These are phyloP conservation scores for Paspalum vaginatum DNA, from an alignment of 176 grass and related monocot species.

Conservation along the genomic window DNA sequence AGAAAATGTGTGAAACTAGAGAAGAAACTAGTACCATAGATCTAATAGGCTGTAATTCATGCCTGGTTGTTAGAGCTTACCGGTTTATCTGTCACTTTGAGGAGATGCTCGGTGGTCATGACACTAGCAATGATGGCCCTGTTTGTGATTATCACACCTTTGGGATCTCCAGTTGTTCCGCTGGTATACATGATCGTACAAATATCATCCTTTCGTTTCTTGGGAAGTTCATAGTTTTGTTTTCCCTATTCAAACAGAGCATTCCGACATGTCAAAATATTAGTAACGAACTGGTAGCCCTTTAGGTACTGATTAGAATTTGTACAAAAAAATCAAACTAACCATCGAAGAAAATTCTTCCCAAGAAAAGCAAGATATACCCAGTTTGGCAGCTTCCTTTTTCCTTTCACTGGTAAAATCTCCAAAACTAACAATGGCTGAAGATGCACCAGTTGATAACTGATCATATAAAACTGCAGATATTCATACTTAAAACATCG, in stretches of 20 bases:
- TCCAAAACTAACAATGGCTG: conserved; percentile 93
- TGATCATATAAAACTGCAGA: not conserved
- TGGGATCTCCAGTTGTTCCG: conserved; percentile 93
- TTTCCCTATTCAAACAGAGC: conserved; percentile 54
- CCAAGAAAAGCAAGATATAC: conserved; percentile 88
- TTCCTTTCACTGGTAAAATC: conserved; percentile 56
- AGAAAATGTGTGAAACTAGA: not conserved
- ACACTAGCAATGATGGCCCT: conserved; percentile 71
- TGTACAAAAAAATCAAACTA: not conserved
- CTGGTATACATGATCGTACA: conserved; percentile 99
- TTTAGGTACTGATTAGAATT: not conserved
- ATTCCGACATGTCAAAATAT: not conserved
- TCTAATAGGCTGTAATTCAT: not conserved
- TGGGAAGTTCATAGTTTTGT: conserved; percentile 39
- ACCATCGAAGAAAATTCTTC: conserved; percentile 79
- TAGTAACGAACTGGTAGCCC: not conserved
- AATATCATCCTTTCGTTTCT: conserved; percentile 68
- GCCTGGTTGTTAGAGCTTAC: conserved; percentile 35
- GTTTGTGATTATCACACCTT: conserved; percentile 91
- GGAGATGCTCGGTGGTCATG: conserved; percentile 75
- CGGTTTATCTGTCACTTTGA: conserved; percentile 85
- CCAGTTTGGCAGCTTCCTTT: conserved; percentile 62
- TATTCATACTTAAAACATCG: not conserved
- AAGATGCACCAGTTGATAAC: conserved; percentile 23
- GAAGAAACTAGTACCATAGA: not conserved